Percentiles rank a stretch among this genome's conserved stretches.
These are phyloP conservation scores for Vigna nakashimae DNA, from an alignment of 306 rosid species.

Conservation along the genomic window DNA sequence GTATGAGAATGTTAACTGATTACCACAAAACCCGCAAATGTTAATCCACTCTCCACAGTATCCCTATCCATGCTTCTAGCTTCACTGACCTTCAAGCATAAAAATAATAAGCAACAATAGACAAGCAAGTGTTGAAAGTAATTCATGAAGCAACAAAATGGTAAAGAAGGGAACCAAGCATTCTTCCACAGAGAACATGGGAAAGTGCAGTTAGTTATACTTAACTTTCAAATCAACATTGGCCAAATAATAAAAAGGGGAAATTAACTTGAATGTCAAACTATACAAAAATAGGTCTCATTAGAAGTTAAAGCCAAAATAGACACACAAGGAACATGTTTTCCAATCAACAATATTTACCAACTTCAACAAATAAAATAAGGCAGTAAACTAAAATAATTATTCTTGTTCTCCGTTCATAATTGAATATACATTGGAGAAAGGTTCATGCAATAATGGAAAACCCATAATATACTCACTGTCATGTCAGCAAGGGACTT, in stretches of 20 bases:
- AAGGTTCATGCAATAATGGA: constrained; percentile 1
- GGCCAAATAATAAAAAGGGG: neutral
- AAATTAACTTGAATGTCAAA: constrained; percentile 22
- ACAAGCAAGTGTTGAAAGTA: constrained; percentile 15
- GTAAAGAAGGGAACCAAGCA: constrained; percentile 23
- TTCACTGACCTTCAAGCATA: constrained; percentile 89
- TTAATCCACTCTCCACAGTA: constrained; percentile 84
- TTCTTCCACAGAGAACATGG: neutral
- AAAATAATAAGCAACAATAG: constrained; percentile 41
- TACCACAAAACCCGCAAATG: constrained; percentile 98
- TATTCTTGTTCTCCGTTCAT: constrained; percentile 13
- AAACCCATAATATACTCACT: constrained; percentile 62
- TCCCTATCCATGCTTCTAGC: constrained; percentile 99
- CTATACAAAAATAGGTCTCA: constrained; percentile 17
- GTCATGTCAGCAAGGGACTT: constrained; percentile 95
- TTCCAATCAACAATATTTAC: neutral
- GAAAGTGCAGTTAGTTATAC: constrained; percentile 12
- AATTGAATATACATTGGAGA: constrained; percentile 13
- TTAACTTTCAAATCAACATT: constrained; percentile 12
- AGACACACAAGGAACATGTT: constrained; percentile 17
- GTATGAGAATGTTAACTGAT: constrained; percentile 32
- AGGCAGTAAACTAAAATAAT: neutral
- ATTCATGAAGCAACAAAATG: constrained; percentile 2
- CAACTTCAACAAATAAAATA: constrained; percentile 32
- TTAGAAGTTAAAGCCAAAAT: constrained; percentile 11